Evolutionary conservation across 495 filamentous ascomycete genomes (phyloP), one percentile per base, ranked within the genome.

Genomic region (Aspergillus homomorphus): DNA sequence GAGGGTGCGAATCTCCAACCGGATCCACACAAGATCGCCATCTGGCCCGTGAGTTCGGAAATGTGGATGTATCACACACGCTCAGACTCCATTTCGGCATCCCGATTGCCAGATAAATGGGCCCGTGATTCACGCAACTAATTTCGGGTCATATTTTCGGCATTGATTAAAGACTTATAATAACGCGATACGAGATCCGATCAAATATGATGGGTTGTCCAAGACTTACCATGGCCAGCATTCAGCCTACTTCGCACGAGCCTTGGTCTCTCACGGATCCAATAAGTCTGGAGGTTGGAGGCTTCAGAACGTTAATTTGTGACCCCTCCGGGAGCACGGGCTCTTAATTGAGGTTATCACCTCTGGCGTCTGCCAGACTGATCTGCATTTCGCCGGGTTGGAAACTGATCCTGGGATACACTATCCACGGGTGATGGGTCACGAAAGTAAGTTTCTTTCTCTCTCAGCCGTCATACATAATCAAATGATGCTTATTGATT

Each of bases 341-440:
- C 48, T 73, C 0, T 66, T 75, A 0, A 62, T 75, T 1, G 63
- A 77, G 45, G 72, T 74, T 44, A 64, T 67, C 46, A 69, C n/a
- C 72, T 70, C 74, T 1, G 74, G 74, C 8, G 57, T 77, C 45
- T 77, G 74, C 52, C 74, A 77, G 30, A 75, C 74, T 1, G 73
- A 77, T 52, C 57, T 75, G 28, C 60, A 58, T 45, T 59, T 68
- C 18, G 53, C 54, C 1, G 57, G 60, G 18, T 22, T 53, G 18
- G 52, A 56, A 3, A 43, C 9, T 22, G 61, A 55, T 12, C 55
- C 43, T 43, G 65, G 59, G 5, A 54, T 65, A 3, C 59, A 62
- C 46, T 61, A 63, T 58, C 62, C 65, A 2, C 26, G 57, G 12
- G 56, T 63, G 4, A 59, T 61, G 55, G 65, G 60, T 0, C 62